phyloP scores from a whole-genome alignment of 495 filamentous ascomycete genomes.

The Apiosordaria backusii region DNA sequence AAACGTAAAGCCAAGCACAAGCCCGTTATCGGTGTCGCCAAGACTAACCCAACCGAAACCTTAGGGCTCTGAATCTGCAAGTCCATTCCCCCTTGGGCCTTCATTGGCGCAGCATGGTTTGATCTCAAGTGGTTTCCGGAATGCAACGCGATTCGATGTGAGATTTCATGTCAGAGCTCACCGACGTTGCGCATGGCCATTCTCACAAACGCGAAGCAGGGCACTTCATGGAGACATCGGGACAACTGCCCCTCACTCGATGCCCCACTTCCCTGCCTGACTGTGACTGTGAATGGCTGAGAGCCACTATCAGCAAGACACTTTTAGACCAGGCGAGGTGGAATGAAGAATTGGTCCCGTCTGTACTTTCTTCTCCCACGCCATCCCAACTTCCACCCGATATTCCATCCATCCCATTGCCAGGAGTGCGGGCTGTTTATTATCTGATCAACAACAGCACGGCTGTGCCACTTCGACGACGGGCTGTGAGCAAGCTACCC shows the following conservation, averaged over 20 bases:
- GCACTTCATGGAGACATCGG: not conserved
- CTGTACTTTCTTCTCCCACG: not conserved
- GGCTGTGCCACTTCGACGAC: not conserved
- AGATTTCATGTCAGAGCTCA: not conserved
- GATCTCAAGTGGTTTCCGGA: not conserved
- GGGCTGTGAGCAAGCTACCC: conserved; percentile 3
- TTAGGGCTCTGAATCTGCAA: not conserved
- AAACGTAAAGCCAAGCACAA: too few relatives aligned
- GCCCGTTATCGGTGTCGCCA: not conserved
- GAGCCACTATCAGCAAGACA: not conserved
- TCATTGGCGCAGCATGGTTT: not conserved
- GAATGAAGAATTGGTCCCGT: not conserved
- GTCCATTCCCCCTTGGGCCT: not conserved
- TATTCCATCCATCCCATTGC: not conserved
- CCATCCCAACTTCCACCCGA: not conserved
- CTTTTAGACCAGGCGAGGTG: not conserved
- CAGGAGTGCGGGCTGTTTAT: not conserved
- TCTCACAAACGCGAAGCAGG: not conserved
- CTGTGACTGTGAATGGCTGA: conserved; percentile 1
- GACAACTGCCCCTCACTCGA: conserved; percentile 3
- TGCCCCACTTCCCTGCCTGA: conserved; percentile 10
- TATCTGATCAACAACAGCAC: conserved; percentile 1
- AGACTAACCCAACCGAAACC: not conserved
- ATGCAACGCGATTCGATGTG: conserved; percentile 5
- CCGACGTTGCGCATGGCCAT: not conserved